A percentile compares a stretch with the other conserved stretches of the same genome.
phyloP scores from a whole-genome alignment of 73 alveolate genomes.

The Uronychia setigera region DNA sequence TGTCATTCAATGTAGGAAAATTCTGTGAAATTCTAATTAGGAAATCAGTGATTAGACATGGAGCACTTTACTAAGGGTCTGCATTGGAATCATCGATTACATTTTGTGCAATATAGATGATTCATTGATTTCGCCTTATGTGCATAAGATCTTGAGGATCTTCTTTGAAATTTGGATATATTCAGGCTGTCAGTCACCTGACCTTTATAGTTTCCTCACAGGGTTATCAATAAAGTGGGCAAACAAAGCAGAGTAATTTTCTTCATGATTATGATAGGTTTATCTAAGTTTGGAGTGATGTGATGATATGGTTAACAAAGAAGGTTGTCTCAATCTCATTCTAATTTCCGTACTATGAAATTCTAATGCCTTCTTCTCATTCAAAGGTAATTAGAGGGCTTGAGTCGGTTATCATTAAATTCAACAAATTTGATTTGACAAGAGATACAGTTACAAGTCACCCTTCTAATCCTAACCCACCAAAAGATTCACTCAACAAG shows the following conservation, averaged over 20 bases:
- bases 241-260: neutral
- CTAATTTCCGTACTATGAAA: neutral
- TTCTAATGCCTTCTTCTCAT: neutral
- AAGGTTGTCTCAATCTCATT: neutral
- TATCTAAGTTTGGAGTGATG: neutral
- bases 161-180: neutral
- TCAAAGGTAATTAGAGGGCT: neutral
- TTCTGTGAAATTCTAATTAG: too few species aligned
- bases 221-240: neutral
- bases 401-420: neutral
- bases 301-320: neutral
- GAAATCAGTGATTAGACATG: neutral
- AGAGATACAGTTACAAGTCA: too few species aligned
- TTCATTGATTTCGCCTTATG: neutral
- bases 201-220: neutral
- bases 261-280: neutral
- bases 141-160: neutral
- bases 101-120: neutral
- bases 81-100: neutral
- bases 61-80: neutral
- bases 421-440: neutral
- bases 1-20: neutral
- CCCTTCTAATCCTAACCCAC: neutral
- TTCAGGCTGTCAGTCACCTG: neutral
- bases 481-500: neutral